A percentile compares a stretch with the other conserved stretches of the same genome.
These are phyloP conservation scores for Apophysomyces elegans DNA, from an alignment of 371 early-diverging fungal genomes.

Conservation along the genomic window DNA sequence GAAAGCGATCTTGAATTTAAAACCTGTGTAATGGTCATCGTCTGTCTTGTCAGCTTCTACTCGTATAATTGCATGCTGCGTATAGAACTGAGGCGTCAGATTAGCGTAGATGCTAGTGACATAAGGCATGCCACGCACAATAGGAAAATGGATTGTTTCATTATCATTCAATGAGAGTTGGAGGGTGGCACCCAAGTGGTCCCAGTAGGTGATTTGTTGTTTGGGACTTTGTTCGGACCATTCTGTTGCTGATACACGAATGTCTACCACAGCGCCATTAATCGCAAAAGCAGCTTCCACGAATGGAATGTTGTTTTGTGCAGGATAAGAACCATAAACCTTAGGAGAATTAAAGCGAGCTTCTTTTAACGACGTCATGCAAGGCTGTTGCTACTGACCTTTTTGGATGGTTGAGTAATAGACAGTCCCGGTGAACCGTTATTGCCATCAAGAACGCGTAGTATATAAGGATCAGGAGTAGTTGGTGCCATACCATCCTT, in stretches of 20 bases:
- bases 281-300: conserved; percentile 43
- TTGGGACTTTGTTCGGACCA: conserved; percentile 30
- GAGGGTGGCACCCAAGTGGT: conserved; percentile 38
- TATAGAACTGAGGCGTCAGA: conserved; percentile 57
- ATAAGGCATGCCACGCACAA: conserved; percentile 57
- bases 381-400: neutral
- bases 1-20: conserved; percentile 43
- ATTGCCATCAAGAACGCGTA: conserved; percentile 45
- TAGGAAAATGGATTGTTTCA: conserved; percentile 42
- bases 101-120: conserved; percentile 47
- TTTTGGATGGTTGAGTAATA: conserved; percentile 30
- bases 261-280: conserved; percentile 43
- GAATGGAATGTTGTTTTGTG: conserved; percentile 46
- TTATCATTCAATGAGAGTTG: conserved; percentile 16
- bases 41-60: conserved; percentile 23
- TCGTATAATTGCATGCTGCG: conserved; percentile 48
- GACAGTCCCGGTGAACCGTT: conserved; percentile 48
- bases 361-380: neutral
- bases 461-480: conserved; percentile 49
- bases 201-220: conserved; percentile 36
- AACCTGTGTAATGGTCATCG: conserved; percentile 25
- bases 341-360: conserved; percentile 11
- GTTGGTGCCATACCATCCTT: conserved; percentile 43
- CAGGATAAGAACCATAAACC: conserved; percentile 39
- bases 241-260: conserved; percentile 43